These are phyloP conservation scores for Syzygium syzygioides DNA, from an alignment of 441 rosid species.

Conservation along the genomic window DNA sequence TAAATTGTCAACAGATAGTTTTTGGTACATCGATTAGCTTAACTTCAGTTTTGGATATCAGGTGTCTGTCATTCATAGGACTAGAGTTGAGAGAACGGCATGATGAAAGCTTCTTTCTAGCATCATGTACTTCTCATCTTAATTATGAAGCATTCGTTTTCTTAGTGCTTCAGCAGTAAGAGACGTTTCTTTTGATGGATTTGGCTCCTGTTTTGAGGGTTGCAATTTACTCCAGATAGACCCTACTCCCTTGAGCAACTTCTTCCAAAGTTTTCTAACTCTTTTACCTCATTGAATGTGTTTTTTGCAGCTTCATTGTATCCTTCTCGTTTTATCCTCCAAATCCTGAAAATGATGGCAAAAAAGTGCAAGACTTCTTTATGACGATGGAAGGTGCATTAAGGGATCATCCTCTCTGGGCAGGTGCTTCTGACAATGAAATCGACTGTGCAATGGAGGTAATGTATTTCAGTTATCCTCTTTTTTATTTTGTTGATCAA, in stretches of 20 bases:
- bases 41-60: background rate
- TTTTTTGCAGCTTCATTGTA: constrained; percentile 43
- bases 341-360: constrained; percentile 42
- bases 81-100: background rate
- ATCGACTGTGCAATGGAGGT: constrained; percentile 52
- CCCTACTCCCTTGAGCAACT: background rate
- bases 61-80: background rate
- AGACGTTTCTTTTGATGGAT: background rate
- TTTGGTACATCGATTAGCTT: background rate
- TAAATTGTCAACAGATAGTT: background rate
- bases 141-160: background rate
- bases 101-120: background rate
- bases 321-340: constrained; percentile 38
- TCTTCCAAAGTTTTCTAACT: background rate
- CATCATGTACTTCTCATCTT: background rate
- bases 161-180: background rate
- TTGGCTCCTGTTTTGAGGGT: background rate
- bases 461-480: background rate
- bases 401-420: constrained; percentile 43
- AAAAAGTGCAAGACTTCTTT: constrained; percentile 43
- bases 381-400: constrained; percentile 37
- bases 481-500: background rate
- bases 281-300: background rate
- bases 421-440: constrained; percentile 29
- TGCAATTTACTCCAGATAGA: background rate